Percentiles rank a stretch among this genome's conserved stretches.
Conservation (phyloP, 106 monocot genomes). For the Gastrodia elata region DNA sequence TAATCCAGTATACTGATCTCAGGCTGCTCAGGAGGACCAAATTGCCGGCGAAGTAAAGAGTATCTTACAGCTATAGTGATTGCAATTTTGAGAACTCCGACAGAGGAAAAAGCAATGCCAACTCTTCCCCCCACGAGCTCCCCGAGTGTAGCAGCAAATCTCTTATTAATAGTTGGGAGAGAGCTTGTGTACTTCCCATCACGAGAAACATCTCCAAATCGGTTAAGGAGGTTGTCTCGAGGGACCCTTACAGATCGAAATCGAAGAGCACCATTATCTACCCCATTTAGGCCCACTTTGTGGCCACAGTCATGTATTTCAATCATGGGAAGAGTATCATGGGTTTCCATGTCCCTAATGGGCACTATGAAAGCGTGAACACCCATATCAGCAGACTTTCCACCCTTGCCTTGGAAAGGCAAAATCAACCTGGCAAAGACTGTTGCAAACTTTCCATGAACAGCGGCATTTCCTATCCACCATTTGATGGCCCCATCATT, state of each 20-base stretch:
- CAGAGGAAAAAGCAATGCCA: conserved; percentile 72
- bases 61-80: conserved; percentile 81
- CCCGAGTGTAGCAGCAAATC: conserved; percentile 88
- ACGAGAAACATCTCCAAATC: conserved; percentile 81
- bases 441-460: conserved; percentile 92
- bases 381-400: conserved; percentile 66
- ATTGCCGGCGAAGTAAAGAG: conserved; percentile 87
- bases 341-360: conserved; percentile 71
- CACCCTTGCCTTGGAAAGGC: conserved; percentile 42
- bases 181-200: conserved; percentile 76
- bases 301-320: conserved; percentile 96
- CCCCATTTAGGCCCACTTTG: conserved; percentile 93
- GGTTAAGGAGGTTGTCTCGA: conserved; percentile 79
- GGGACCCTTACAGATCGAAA: conserved; percentile 75
- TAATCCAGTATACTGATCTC: conserved; percentile 89
- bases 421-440: conserved; percentile 80
- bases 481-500: conserved; percentile 98
- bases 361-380: conserved; percentile 96
- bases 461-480: conserved; percentile 98
- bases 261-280: conserved; percentile 86
- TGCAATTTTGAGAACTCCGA: conserved; percentile 61
- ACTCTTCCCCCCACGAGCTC: conserved; percentile 92
- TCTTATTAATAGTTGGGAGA: conserved; percentile 61
- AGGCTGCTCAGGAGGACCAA: conserved; percentile 75
- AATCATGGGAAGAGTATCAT: conserved; percentile 58